Evolutionary conservation across 2,329 filamentous ascomycete genomes (phyloP).

Genomic region (Stemphylium vesicarium): DNA sequence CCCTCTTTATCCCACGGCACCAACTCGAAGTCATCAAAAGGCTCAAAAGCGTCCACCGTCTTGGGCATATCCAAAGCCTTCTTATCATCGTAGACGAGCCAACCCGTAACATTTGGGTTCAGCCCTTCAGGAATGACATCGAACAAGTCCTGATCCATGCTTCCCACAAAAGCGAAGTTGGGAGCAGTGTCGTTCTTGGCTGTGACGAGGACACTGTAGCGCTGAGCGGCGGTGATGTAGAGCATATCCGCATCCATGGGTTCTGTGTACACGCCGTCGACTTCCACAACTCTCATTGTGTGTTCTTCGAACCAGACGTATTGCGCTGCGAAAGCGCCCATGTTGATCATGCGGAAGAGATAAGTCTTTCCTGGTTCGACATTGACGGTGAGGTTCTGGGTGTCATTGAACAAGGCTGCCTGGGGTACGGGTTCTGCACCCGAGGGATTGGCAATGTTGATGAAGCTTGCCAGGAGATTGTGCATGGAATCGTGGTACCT

Average conservation of each 20-base stretch:
- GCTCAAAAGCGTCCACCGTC: conserved; percentile 65
- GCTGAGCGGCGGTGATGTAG: conserved; percentile 72
- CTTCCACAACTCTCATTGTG: conserved; percentile 68
- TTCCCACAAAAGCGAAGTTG: conserved; percentile 66
- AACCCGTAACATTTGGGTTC: conserved; percentile 67
- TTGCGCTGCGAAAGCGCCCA: conserved; percentile 72
- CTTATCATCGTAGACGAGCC: conserved; percentile 61
- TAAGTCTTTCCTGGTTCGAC: conserved; percentile 64
- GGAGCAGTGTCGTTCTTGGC: conserved; percentile 61
- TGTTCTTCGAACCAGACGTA: conserved; percentile 75
- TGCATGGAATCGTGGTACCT: conserved; percentile 66
- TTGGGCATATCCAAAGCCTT: conserved; percentile 59
- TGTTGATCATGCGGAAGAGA: conserved; percentile 71
- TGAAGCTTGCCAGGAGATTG: conserved; percentile 49
- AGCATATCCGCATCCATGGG: conserved; percentile 65
- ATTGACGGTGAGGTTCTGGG: conserved; percentile 53
- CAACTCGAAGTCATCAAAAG: conserved; percentile 76
- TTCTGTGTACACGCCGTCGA: conserved; percentile 71
- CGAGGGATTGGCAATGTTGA: conserved; percentile 61
- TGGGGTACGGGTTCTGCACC: conserved; percentile 71
- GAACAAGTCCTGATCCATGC: conserved; percentile 64
- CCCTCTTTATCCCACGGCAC: conserved; percentile 70
- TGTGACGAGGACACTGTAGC: conserved; percentile 71
- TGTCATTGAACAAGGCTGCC: conserved; percentile 69
- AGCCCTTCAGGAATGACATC: conserved; percentile 69